Base-by-base conservation (phyloP, 331 rosid genomes). In the Quercus lobata region DNA sequence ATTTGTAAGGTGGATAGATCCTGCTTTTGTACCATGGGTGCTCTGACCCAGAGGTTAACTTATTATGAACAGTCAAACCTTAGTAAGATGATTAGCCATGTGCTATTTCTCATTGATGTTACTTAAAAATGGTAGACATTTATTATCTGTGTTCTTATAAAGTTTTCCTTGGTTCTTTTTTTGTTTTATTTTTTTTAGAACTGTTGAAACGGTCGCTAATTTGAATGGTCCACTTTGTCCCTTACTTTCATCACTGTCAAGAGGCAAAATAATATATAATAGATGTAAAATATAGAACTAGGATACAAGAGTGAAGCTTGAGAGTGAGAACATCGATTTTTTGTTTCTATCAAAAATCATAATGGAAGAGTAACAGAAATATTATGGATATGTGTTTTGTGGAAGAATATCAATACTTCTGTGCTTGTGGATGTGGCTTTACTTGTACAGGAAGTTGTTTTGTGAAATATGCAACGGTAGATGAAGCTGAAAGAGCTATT, bases 401-500 rank as follows among this genome's bases (percentile, higher is more conserved):
- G 44, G 5, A 57, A 68, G 55, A 34, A 35, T 55, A 78, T 69
- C 74, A 63, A 62, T 76, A 72, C 54, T 68, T 53, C 72, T 80
- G 75, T 69, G 82, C 73, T 72, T 81, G 75, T 69, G 82, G 75
- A 62, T 81, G 58, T 84, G 58, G 76, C 34, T 62, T 79, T 85
- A 57, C 85, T 76, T 77, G 71, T 76, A 57, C 90, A 92, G 97
- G 97, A 80, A 90, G 91, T 79, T 95, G 97, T 86, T 95, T 92
- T 66, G 97, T 95, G 76, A 95, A 95, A 78, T 92, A 87, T 83
- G 82, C 92, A 71, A 87, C 92, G 19, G 18, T 81, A 21, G 83
- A 87, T 85, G 97, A 86, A 78, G 98, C 97, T 79, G 96, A 91
- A 81, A 88, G 86, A 81, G 97, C 97, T 21, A 91, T 91, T 56